Percentiles rank a stretch among this genome's conserved stretches.
Conservation (phyloP, 805 yeast species). For the Teunomyces kruisii region DNA sequence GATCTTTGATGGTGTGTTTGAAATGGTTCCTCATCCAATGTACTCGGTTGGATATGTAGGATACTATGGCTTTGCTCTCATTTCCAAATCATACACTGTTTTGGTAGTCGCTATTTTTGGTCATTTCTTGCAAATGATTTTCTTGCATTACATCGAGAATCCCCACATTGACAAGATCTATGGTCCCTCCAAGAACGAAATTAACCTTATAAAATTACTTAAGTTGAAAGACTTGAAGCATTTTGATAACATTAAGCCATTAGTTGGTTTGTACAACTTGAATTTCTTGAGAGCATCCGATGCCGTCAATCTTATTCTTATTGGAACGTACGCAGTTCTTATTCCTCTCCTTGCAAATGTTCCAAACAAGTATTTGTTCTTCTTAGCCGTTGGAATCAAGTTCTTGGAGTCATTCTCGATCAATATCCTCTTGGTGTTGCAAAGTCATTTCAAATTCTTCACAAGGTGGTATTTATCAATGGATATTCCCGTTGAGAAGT, state of each 20-base stretch:
- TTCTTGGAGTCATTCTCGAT: constrained; percentile 50
- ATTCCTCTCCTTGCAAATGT: constrained; percentile 39
- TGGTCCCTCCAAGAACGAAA: constrained; percentile 46
- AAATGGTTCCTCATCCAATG: constrained; percentile 91
- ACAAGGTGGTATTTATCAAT: constrained; percentile 63
- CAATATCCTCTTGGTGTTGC: constrained; percentile 53
- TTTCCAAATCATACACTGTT: constrained; percentile 71
- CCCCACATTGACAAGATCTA: constrained; percentile 86
- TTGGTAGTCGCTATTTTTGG: constrained; percentile 70
- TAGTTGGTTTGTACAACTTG: constrained; percentile 64
- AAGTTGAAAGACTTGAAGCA: constrained; percentile 50
- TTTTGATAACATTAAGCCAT: constrained; percentile 45
- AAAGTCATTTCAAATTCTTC: constrained; percentile 60
- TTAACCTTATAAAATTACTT: constrained; percentile 34
- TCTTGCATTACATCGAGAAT: constrained; percentile 72
- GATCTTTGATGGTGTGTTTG: constrained; percentile 86
- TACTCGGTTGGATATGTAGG: constrained; percentile 88
- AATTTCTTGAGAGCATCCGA: constrained; percentile 65
- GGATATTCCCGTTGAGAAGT: constrained; percentile 62
- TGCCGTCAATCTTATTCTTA: constrained; percentile 45
- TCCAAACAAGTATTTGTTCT: constrained; percentile 32
- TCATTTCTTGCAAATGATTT: constrained; percentile 74
- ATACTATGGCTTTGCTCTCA: constrained; percentile 78
- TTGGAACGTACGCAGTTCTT: constrained; percentile 41
- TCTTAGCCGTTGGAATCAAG: constrained; percentile 47